phyloP scores from a whole-genome alignment of 768 basidiomycete genomes.

The Collybia sordida region DNA sequence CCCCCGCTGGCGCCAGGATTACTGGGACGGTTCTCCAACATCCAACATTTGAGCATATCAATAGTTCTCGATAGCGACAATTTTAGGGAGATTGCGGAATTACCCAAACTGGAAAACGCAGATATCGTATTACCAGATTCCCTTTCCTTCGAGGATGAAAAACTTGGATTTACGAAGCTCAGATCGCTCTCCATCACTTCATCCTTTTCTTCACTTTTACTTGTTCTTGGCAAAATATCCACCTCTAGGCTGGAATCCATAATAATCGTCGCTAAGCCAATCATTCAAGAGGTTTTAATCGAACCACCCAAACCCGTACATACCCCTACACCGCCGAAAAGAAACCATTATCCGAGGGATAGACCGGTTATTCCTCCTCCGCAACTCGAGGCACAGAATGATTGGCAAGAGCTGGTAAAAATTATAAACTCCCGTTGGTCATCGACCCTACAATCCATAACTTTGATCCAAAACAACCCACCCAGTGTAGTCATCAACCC shows the following conservation, averaged over 20 bases:
- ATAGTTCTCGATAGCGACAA: neutral
- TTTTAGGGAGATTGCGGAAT: neutral
- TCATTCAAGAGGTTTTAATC: too few species aligned
- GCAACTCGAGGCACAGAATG: too few species aligned
- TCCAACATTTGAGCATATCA: neutral
- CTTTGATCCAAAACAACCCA: too few species aligned
- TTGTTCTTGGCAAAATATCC: neutral
- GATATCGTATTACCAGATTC: neutral
- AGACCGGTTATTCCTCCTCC: too few species aligned
- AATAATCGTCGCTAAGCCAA: too few species aligned
- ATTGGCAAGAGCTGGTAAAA: too few species aligned
- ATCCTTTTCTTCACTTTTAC: neutral
- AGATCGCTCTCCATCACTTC: neutral
- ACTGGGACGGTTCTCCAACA: neutral
- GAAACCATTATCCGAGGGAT: too few species aligned
- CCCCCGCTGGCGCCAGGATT: neutral
- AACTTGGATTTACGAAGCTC: neutral
- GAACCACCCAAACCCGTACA: too few species aligned
- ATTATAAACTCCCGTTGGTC: too few species aligned
- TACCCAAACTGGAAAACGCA: neutral
- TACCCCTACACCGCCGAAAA: too few species aligned
- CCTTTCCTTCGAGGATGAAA: neutral
- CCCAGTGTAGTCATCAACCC: too few species aligned
- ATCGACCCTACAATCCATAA: too few species aligned
- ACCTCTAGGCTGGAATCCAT: neutral